These are phyloP conservation scores for Porodaedalea pini DNA, from an alignment of 1,284 basidiomycete genomes.

Conservation along the genomic window DNA sequence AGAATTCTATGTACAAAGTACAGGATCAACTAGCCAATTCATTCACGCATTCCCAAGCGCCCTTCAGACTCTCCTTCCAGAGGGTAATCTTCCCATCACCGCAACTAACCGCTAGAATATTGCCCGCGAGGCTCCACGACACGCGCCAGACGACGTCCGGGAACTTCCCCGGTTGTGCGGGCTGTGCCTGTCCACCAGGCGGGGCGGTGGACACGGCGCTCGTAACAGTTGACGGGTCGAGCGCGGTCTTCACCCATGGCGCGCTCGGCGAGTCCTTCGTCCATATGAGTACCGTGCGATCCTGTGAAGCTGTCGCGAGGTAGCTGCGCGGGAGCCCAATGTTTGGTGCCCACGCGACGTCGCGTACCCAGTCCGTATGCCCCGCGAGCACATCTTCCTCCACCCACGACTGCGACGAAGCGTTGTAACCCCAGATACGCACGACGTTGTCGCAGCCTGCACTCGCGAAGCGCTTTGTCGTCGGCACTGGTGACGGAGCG, in stretches of 20 bases:
- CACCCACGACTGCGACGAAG: slow-evolving; percentile 78
- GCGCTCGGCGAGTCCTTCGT: slow-evolving; percentile 78
- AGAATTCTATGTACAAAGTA: no score
- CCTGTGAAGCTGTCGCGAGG: slow-evolving; percentile 94
- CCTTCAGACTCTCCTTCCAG: slow-evolving; percentile 97
- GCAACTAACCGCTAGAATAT: slow-evolving; percentile 94
- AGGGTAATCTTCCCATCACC: slow-evolving; percentile 97
- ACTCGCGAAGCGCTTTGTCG: slow-evolving; percentile 86
- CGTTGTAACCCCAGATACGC: slow-evolving; percentile 88
- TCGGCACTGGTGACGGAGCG: slow-evolving; percentile 32
- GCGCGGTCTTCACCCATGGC: slow-evolving; percentile 82
- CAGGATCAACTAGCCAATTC: slow-evolving; percentile 74
- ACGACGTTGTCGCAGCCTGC: slow-evolving; percentile 97
- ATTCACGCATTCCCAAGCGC: slow-evolving; percentile 94
- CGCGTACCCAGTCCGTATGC: slow-evolving; percentile 96
- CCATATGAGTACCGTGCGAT: slow-evolving; percentile 93
- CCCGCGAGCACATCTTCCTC: slow-evolving; percentile 88
- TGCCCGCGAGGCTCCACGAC: slow-evolving; percentile 95
- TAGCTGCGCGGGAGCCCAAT: slow-evolving; percentile 93
- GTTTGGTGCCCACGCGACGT: slow-evolving; percentile 97
- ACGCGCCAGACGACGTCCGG: slow-evolving; percentile 97
- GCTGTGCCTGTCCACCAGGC: slow-evolving; percentile 30
- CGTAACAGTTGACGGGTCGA: slow-evolving; percentile 69
- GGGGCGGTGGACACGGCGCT: slow-evolving; percentile 38
- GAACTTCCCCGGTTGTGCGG: slow-evolving; percentile 63